Conservation (phyloP, 148 eudicot species). For the Rhododendron ferrugineum region DNA sequence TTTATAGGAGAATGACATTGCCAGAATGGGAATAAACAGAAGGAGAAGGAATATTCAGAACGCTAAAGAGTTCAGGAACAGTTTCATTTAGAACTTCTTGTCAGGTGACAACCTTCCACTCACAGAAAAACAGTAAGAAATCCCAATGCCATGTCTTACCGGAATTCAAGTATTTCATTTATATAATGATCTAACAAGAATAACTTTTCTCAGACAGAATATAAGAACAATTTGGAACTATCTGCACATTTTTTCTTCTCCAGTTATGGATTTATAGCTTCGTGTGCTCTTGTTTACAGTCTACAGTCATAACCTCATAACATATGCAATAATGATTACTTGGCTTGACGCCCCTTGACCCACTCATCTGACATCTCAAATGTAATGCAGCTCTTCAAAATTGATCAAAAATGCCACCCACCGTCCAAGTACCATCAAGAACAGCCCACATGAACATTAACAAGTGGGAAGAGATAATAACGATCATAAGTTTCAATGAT, state of each 20-base stretch:
- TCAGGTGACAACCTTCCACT: background rate
- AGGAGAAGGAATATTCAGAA: background rate
- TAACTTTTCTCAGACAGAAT: background rate
- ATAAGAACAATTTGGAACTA: background rate
- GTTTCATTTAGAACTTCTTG: background rate
- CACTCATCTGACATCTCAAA: background rate
- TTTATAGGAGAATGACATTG: background rate
- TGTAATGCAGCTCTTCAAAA: background rate
- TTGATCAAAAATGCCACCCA: background rate
- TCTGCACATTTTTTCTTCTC: background rate
- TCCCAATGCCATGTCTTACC: background rate
- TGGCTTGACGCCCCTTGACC: background rate
- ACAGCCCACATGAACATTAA: background rate
- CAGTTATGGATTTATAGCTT: background rate
- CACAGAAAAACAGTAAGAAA: background rate
- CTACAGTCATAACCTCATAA: background rate
- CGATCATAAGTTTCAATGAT: background rate
- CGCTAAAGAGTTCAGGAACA: background rate
- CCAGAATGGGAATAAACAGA: background rate
- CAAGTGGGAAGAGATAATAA: background rate
- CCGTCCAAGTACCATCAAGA: background rate
- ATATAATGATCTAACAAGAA: background rate
- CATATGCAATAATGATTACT: background rate
- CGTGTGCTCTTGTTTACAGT: background rate
- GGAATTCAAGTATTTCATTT: background rate